Evolutionary conservation across 164 flowering plant species (phyloP).

Genomic region (Magnolia sinica): DNA sequence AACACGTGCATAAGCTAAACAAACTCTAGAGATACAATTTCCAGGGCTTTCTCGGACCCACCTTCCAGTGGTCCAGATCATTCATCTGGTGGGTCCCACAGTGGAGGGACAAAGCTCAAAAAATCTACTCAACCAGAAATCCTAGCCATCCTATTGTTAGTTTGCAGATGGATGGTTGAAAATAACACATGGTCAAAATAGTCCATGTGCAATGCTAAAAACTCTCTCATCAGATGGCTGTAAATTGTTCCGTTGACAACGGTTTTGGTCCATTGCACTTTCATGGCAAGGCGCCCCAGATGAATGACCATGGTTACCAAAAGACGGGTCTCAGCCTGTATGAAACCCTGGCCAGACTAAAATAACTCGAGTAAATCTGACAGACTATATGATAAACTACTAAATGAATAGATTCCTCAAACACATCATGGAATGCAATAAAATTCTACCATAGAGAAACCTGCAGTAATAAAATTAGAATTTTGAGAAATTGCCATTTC

Average conservation of each 20-base stretch:
- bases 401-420: neutral
- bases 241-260: neutral
- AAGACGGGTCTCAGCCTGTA: no score
- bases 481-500: no score
- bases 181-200: neutral
- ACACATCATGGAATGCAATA: neutral
- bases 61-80: neutral
- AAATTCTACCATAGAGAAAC: neutral
- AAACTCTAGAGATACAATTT: neutral
- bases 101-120: neutral
- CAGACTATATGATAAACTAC: neutral
- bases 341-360: no score
- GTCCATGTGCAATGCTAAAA: neutral
- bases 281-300: no score
- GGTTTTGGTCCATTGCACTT: neutral
- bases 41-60: neutral
- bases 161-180: neutral
- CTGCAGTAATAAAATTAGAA: no score
- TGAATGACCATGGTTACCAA: no score
- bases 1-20: no score
- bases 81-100: neutral
- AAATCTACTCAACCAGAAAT: neutral
- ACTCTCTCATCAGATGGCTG: neutral
- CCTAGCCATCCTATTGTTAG: neutral
- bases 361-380: neutral